phyloP scores from a whole-genome alignment of 2,329 filamentous ascomycete species.

The Sphaerostilbella broomeana region DNA sequence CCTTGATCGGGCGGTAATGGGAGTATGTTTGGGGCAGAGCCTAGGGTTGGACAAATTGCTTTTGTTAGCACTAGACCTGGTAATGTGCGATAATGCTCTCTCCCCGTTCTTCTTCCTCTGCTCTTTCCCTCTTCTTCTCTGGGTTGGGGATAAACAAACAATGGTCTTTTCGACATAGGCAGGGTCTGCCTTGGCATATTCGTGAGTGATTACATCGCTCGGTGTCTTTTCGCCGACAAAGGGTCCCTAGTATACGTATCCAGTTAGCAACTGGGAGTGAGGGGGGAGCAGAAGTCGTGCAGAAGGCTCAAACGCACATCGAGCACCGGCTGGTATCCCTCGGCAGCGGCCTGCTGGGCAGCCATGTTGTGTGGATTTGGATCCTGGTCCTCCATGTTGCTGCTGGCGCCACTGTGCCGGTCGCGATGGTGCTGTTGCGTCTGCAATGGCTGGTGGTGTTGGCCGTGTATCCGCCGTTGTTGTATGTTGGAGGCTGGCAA shows the following conservation, averaged over 20 bases:
- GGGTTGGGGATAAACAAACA: conserved; percentile 46
- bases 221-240: conserved; percentile 72
- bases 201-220: conserved; percentile 69
- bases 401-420: conserved; percentile 15
- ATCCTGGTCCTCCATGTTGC: conserved; percentile 29
- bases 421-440: conserved; percentile 16
- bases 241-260: conserved; percentile 57
- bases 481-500: no score
- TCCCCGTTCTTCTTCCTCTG: neutral
- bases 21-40: conserved; percentile 76
- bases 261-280: neutral
- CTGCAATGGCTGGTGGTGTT: conserved; percentile 10
- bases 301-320: conserved; percentile 36
- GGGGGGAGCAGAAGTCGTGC: neutral
- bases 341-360: conserved; percentile 55
- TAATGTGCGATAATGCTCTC: neutral
- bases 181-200: conserved; percentile 84
- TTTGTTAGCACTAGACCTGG: conserved; percentile 12
- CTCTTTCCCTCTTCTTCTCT: neutral
- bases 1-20: conserved; percentile 78
- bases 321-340: conserved; percentile 51
- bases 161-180: conserved; percentile 80
- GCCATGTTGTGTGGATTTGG: conserved; percentile 38
- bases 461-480: neutral
- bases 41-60: conserved; percentile 37